Evolutionary conservation across 495 filamentous ascomycete genomes (phyloP).

Genomic region (Penicillium coprophilum): DNA sequence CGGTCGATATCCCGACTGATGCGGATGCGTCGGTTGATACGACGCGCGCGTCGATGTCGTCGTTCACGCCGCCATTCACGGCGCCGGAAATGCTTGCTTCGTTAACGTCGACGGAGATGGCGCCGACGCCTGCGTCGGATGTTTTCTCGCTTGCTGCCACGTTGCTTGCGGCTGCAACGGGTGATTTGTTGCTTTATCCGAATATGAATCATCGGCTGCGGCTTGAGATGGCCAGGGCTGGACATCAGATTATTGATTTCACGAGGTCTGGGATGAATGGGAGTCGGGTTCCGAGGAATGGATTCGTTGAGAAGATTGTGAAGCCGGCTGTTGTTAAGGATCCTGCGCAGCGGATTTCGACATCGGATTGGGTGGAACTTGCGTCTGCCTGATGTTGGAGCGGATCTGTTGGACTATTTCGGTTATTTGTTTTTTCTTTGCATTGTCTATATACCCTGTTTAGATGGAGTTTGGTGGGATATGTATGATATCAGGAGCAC

Average conservation of each 20-base stretch:
- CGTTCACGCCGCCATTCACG: constrained; percentile 58
- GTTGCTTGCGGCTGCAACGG: constrained; percentile 55
- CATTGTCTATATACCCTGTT: constrained; percentile 23
- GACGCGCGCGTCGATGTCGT: constrained; percentile 37
- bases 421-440: constrained; percentile 11
- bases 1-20: constrained; percentile 33
- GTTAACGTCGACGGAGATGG: constrained; percentile 24
- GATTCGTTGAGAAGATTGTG: constrained; percentile 45
- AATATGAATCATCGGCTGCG: constrained; percentile 44
- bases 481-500: constrained; percentile 3
- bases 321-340: constrained; percentile 45
- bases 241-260: constrained; percentile 48
- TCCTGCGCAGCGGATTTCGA: constrained; percentile 34
- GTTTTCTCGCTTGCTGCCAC: constrained; percentile 57
- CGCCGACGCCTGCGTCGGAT: constrained; percentile 26
- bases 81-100: constrained; percentile 53
- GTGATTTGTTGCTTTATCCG: constrained; percentile 52
- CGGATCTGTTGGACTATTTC: constrained; percentile 6
- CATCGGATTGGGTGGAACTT: constrained; percentile 37
- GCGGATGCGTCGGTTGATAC: constrained; percentile 15
- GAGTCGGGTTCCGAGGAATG: constrained; percentile 41
- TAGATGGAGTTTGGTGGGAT: constrained; percentile 12
- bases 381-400: constrained; percentile 12
- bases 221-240: constrained; percentile 49
- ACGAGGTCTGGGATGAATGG: constrained; percentile 42